Percentiles rank a stretch among this genome's conserved stretches.
Conservation (phyloP, 225 moss, liverwort and hornwort species). For the Bryum argenteum region DNA sequence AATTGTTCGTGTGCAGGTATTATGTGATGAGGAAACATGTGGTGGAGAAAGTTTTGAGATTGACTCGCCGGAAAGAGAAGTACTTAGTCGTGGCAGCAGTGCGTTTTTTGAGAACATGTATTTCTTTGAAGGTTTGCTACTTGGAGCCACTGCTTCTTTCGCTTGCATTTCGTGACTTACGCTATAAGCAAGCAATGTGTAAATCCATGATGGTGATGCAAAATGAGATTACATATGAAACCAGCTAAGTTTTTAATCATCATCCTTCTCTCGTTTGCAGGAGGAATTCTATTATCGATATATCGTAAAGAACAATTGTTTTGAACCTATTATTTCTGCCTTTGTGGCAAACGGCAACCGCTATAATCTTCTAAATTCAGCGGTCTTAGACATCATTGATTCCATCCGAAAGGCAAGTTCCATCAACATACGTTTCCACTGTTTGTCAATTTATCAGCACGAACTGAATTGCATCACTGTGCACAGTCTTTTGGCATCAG, state of each 20-base stretch:
- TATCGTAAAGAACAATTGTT: constrained; percentile 89
- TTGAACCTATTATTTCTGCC: constrained; percentile 83
- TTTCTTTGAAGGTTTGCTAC: constrained; percentile 76
- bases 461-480: constrained; percentile 19
- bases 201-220: not conserved
- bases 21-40: constrained; percentile 97
- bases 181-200: no score
- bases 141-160: constrained; percentile 23
- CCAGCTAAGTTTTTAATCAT: constrained; percentile 16
- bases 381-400: constrained; percentile 91
- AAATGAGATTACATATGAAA: constrained; percentile 9
- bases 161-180: not conserved
- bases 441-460: no score
- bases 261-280: constrained; percentile 45
- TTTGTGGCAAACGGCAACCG: constrained; percentile 92
- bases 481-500: constrained; percentile 11
- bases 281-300: constrained; percentile 94
- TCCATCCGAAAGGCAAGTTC: constrained; percentile 74
- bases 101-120: constrained; percentile 90
- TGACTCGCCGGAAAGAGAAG: constrained; percentile 93
- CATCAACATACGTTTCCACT: not conserved
- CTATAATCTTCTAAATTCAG: constrained; percentile 94
- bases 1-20: constrained; percentile 59
- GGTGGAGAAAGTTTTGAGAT: constrained; percentile 82
- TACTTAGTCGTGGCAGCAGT: constrained; percentile 97